Conservation (phyloP, 805 yeast genomes). For the Yamadazyma nakazawae region DNA sequence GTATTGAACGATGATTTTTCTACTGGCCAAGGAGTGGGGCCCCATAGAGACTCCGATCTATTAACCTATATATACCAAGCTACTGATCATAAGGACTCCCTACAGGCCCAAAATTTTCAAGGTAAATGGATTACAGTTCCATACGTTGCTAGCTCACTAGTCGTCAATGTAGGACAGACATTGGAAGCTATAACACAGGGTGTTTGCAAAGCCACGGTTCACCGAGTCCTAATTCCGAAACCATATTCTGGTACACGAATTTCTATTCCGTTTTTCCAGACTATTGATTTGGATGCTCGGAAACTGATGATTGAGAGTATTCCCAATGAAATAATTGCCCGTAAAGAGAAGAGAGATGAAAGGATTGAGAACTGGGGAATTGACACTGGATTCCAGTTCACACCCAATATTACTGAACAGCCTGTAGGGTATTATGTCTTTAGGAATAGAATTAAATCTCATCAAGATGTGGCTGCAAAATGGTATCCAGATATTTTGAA, state of each 20-base stretch:
- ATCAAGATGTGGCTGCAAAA: conserved; percentile 40
- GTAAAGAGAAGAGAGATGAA: conserved; percentile 35
- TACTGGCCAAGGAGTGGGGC: conserved; percentile 53
- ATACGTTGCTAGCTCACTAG: conserved; percentile 46
- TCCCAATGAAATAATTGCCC: conserved; percentile 24
- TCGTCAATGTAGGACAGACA: conserved; percentile 60
- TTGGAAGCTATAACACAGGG: conserved; percentile 59
- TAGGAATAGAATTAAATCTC: conserved; percentile 42
- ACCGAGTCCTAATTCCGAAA: conserved; percentile 47
- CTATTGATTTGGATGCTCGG: conserved; percentile 38
- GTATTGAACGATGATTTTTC: conserved; percentile 28
- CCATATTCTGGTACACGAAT: conserved; percentile 39
- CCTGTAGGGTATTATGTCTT: conserved; percentile 49
- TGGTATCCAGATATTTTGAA: conserved; percentile 41
- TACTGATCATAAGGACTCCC: conserved; percentile 43
- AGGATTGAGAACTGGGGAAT: conserved; percentile 34
- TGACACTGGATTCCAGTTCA: conserved; percentile 39
- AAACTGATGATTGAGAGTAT: conserved; percentile 29
- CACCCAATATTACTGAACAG: conserved; percentile 31
- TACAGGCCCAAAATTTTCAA: conserved; percentile 53
- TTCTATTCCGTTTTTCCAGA: conserved; percentile 48
- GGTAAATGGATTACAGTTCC: conserved; percentile 58
- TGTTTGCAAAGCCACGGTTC: conserved; percentile 58
- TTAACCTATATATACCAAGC: conserved; percentile 61
- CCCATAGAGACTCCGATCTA: conserved; percentile 66